These are phyloP conservation scores for Zygosaccharomyces sapae DNA, from an alignment of 1,139 yeast genomes.

Conservation along the genomic window DNA sequence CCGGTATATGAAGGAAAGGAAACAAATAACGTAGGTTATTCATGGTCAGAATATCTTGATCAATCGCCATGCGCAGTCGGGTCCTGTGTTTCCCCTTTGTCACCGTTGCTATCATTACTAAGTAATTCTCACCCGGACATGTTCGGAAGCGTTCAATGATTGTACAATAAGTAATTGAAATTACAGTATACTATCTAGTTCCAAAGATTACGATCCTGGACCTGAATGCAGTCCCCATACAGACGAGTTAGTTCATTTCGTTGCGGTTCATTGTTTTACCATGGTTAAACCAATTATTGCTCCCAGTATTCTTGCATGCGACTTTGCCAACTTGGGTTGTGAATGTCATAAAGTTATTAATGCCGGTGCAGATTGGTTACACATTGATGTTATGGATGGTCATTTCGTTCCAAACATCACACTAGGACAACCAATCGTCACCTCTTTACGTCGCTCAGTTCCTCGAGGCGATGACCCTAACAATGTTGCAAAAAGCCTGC, in stretches of 20 bases:
- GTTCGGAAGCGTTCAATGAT: neutral
- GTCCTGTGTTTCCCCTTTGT: neutral
- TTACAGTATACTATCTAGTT: too few relatives aligned
- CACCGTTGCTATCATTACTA: neutral
- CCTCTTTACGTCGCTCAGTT: slow-evolving; percentile 69
- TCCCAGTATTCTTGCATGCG: slow-evolving; percentile 95
- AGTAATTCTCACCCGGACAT: slow-evolving; percentile 4
- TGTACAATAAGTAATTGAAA: too few relatives aligned
- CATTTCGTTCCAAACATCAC: slow-evolving; percentile 96
- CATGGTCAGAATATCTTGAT: too few relatives aligned
- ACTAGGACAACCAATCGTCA: slow-evolving; percentile 85
- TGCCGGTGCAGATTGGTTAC: slow-evolving; percentile 90
- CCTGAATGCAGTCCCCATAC: too few relatives aligned
- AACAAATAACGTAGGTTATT: too few relatives aligned
- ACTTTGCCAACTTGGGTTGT: slow-evolving; percentile 82
- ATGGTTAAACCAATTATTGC: slow-evolving; percentile 86
- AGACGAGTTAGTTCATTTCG: too few relatives aligned
- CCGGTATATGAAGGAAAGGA: too few relatives aligned
- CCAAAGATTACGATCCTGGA: too few relatives aligned
- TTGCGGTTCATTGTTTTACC: too few relatives aligned
- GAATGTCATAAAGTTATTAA: slow-evolving; percentile 79
- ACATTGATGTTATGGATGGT: slow-evolving; percentile 98
- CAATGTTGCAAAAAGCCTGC: slow-evolving; percentile 32
- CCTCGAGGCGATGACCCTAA: slow-evolving; percentile 51
- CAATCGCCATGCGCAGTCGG: too few relatives aligned